These are phyloP conservation scores for Rauvolfia tetraphylla DNA, from an alignment of 257 asterid genomes.

Conservation along the genomic window DNA sequence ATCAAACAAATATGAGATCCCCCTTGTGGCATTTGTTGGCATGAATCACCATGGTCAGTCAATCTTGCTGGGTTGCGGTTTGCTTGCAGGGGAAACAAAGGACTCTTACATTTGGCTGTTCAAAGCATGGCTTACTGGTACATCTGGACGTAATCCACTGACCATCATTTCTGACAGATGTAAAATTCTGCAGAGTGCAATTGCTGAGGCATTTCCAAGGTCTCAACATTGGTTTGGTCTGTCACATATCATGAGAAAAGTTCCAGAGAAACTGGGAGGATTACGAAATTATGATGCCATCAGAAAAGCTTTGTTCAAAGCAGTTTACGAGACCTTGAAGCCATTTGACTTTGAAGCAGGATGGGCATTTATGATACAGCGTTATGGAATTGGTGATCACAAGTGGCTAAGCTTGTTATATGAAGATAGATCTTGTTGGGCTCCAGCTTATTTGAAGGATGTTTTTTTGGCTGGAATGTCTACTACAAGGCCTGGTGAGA, in stretches of 20 bases:
- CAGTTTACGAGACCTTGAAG: conserved; percentile 57
- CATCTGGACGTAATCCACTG: conserved; percentile 48
- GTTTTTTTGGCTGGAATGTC: conserved; percentile 69
- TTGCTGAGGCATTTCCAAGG: conserved; percentile 58
- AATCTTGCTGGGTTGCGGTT: conserved; percentile 78
- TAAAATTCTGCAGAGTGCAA: conserved; percentile 56
- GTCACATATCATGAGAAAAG: conserved; percentile 62
- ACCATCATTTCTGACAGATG: conserved; percentile 73
- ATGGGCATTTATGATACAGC: conserved; percentile 73
- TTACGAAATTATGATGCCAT: conserved; percentile 36
- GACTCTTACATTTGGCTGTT: conserved; percentile 66
- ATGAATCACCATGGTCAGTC: conserved; percentile 75
- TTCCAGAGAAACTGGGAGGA: conserved; percentile 82
- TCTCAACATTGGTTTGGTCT: conserved; percentile 60
- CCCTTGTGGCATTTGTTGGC: conserved; percentile 70
- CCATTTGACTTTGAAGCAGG: conserved; percentile 74
- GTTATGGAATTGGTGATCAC: conserved; percentile 51
- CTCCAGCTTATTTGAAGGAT: conserved; percentile 70
- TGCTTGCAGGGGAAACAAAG: conserved; percentile 57
- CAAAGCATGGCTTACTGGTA: conserved; percentile 55
- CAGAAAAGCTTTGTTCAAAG: conserved; percentile 38
- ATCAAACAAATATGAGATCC: conserved; percentile 65
- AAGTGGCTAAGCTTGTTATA: conserved; percentile 69
- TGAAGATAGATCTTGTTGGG: conserved; percentile 70
- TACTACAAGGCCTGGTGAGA: conserved; percentile 48